Conservation (phyloP, 2,329 filamentous ascomycete genomes). For the Pseudogymnoascus pannorum region DNA sequence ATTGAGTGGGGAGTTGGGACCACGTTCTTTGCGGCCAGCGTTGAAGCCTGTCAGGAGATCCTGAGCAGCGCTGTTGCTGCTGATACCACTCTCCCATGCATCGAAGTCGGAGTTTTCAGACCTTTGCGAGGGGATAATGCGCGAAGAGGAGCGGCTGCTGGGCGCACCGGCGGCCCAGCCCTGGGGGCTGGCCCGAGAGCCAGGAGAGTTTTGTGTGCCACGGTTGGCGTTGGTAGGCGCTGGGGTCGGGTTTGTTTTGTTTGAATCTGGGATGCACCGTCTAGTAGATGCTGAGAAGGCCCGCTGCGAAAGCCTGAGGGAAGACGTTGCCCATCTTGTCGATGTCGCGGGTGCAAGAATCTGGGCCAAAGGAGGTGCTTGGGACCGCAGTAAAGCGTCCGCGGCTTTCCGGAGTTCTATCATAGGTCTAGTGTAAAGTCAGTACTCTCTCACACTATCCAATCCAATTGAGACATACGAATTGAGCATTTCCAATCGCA, state of each 20-base stretch:
- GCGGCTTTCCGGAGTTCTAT: slow-evolving; percentile 31
- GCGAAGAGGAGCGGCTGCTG: not conserved
- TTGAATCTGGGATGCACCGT: not conserved
- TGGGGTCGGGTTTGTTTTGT: not conserved
- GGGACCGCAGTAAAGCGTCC: slow-evolving; percentile 26
- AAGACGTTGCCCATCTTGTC: slow-evolving; percentile 15
- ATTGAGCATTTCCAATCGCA: slow-evolving; percentile 10
- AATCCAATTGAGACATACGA: slow-evolving; percentile 1
- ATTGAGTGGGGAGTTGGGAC: slow-evolving; percentile 2
- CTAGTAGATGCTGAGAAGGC: slow-evolving; percentile 7
- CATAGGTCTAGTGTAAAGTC: slow-evolving; percentile 6
- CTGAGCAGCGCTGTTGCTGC: not conserved
- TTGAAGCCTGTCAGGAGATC: slow-evolving; percentile 6
- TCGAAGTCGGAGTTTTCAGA: not conserved
- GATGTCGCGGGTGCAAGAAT: slow-evolving; percentile 24
- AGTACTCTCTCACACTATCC: not conserved
- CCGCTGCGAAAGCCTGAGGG: not conserved
- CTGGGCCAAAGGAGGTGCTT: slow-evolving; percentile 21
- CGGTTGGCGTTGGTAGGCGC: not conserved
- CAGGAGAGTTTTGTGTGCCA: slow-evolving; percentile 2
- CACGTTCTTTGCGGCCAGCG: slow-evolving; percentile 5
- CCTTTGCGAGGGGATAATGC: not conserved
- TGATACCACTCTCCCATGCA: slow-evolving; percentile 1
- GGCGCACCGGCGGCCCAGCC: not conserved
- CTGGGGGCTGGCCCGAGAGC: not conserved